A percentile compares a stretch with the other conserved stretches of the same genome.
phyloP scores from a whole-genome alignment of 805 yeast genomes.

The Lipomyces orientalis region DNA sequence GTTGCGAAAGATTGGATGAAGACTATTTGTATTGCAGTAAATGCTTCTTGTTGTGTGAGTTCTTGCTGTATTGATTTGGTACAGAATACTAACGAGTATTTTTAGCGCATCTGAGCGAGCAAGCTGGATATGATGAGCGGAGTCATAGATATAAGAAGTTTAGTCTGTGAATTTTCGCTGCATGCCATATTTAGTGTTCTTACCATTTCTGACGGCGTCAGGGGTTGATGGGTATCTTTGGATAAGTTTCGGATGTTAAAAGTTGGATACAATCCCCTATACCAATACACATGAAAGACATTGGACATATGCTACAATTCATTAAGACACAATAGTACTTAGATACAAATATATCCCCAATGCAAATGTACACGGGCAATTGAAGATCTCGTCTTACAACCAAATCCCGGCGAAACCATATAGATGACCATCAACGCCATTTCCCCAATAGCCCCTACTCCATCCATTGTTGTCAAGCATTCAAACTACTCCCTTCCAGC shows the following conservation, averaged over 20 bases:
- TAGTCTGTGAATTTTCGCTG: slow-evolving; percentile 2
- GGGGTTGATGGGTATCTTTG: neutral
- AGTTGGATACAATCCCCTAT: neutral
- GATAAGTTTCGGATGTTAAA: neutral
- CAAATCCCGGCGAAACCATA: neutral
- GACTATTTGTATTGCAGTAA: slow-evolving; percentile 35
- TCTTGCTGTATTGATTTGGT: neutral
- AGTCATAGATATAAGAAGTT: slow-evolving; percentile 29
- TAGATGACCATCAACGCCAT: neutral
- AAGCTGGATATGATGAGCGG: slow-evolving; percentile 36
- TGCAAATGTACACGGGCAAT: neutral
- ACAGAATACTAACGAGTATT: neutral
- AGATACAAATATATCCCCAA: neutral
- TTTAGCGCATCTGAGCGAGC: slow-evolving; percentile 33
- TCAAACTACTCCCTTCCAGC: neutral
- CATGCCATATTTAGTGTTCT: neutral
- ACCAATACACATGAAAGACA: neutral
- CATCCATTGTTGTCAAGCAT: neutral
- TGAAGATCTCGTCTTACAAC: neutral
- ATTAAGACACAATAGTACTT: neutral
- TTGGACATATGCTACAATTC: neutral
- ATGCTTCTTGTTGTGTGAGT: slow-evolving; percentile 32
- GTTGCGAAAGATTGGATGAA: slow-evolving; percentile 33
- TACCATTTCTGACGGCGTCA: neutral
- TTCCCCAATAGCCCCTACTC: neutral